These are phyloP conservation scores for Colletotrichum acutatum DNA, from an alignment of 2,329 filamentous ascomycete genomes.

Conservation along the genomic window DNA sequence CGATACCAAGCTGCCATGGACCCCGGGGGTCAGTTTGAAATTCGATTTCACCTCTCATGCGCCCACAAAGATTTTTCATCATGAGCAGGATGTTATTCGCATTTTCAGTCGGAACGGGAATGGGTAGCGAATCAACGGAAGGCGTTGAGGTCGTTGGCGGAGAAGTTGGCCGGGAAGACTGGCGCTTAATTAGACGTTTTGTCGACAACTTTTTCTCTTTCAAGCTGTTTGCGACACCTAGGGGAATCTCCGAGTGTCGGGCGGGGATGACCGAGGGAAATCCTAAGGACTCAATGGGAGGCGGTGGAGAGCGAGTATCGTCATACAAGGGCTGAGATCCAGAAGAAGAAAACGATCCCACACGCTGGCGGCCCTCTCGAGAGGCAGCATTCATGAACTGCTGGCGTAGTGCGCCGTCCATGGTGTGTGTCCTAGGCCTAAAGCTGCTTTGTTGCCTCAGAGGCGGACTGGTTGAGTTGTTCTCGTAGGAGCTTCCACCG, in stretches of 20 bases:
- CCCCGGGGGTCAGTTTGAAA: slow-evolving; percentile 72
- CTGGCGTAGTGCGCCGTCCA: slow-evolving; percentile 65
- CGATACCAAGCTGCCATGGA: slow-evolving; percentile 77
- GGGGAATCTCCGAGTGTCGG: slow-evolving; percentile 34
- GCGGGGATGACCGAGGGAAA: slow-evolving; percentile 55
- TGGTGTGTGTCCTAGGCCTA: slow-evolving; percentile 67
- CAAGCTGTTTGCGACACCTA: slow-evolving; percentile 41
- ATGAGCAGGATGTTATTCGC: slow-evolving; percentile 77
- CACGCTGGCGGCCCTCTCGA: slow-evolving; percentile 68
- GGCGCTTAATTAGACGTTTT: slow-evolving; percentile 66
- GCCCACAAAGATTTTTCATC: slow-evolving; percentile 81
- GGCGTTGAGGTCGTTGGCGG: slow-evolving; percentile 61
- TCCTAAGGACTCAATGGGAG: slow-evolving; percentile 54
- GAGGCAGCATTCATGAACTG: slow-evolving; percentile 51
- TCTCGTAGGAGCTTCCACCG: slow-evolving; percentile 59
- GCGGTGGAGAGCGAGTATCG: slow-evolving; percentile 54
- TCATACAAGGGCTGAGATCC: slow-evolving; percentile 64
- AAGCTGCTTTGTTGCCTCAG: slow-evolving; percentile 47
- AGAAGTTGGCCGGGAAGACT: slow-evolving; percentile 67
- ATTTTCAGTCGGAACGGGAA: slow-evolving; percentile 72
- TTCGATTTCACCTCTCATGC: slow-evolving; percentile 82
- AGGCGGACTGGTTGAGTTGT: slow-evolving; percentile 51
- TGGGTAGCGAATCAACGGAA: slow-evolving; percentile 68
- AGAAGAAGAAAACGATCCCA: slow-evolving; percentile 77
- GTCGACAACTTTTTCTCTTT: slow-evolving; percentile 61